Evolutionary conservation across 1,139 yeast species (phyloP), one percentile per base, ranked within the genome.

Genomic region (Hansenula lynferdii): DNA sequence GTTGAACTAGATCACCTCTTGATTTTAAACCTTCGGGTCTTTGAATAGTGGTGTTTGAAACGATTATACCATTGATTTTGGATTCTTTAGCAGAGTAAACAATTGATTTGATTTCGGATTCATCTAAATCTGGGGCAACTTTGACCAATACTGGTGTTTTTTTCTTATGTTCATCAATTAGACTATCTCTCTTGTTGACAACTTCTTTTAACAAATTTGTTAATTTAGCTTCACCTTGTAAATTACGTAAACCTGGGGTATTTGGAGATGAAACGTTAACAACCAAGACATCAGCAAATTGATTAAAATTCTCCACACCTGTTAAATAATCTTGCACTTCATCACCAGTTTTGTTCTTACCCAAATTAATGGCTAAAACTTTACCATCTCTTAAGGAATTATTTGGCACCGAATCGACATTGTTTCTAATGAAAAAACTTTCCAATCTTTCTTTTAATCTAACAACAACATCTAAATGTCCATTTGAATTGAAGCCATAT

Each of bases 211-310:
- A 69, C 49, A 90, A 67, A 31, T 70, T 69, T 9, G 87, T 76
- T 42, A 90, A 71, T 57, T 83, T 85, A 44, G 70, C 72, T 53
- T 86, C 96, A 44, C 68, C 75, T 64, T 90, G 98, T 48, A 90
- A 72, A 50, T 81, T 87, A 54, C 97, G 77, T 48, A 90, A 71
- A 2, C 97, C 97, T 2, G 97, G 97, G 1, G 97, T 92, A 58
- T 90, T 90, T 44, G 98, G 98, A 36, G 95, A 85, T 0, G 96
- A 87, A n/a, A 90, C 96, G 54, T 90, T 90, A 47, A 90, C 75
- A 28, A 90, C 92, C 42, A 90, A 67, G 7, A 86, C 90, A 63
- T 92, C 97, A 5, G 97, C 96, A 53, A 73, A 80, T 12, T 81
- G 77, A 9, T 95, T 95, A 50, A 90, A 76, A 40, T 82, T 69